Conservation (phyloP, 2,329 filamentous ascomycete species). For the Raffaelea albimanens region DNA sequence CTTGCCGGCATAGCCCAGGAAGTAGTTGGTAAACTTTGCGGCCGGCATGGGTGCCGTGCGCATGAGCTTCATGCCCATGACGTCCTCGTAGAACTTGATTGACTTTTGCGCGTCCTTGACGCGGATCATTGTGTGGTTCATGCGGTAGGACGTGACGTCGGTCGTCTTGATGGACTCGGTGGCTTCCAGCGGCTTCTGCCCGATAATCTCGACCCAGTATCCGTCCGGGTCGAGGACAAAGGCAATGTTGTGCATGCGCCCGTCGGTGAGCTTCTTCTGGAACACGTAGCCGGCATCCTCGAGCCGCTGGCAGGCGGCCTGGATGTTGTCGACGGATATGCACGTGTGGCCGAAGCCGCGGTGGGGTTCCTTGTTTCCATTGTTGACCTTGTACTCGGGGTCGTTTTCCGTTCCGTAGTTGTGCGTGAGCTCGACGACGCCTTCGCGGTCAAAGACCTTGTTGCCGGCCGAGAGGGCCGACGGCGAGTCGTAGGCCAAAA, state of each 20-base stretch:
- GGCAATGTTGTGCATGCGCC: conserved; percentile 78
- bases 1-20: conserved; percentile 66
- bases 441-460: conserved; percentile 71
- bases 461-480: conserved; percentile 64
- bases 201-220: conserved; percentile 79
- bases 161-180: conserved; percentile 65
- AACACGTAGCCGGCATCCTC: conserved; percentile 88
- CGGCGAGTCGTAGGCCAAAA: conserved; percentile 78
- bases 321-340: conserved; percentile 73
- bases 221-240: conserved; percentile 84
- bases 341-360: conserved; percentile 81
- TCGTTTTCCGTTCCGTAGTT: conserved; percentile 87
- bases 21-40: conserved; percentile 82
- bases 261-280: conserved; percentile 89
- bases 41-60: conserved; percentile 61
- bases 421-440: conserved; percentile 76
- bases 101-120: conserved; percentile 73
- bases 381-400: conserved; percentile 68
- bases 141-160: conserved; percentile 65
- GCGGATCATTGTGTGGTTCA: conserved; percentile 91
- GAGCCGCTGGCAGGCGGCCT: conserved; percentile 80
- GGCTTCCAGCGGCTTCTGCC: conserved; percentile 60
- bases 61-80: conserved; percentile 79
- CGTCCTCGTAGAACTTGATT: conserved; percentile 73
- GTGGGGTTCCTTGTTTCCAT: conserved; percentile 83